phyloP scores from a whole-genome alignment of 176 grass and related monocot species.

The Puccinellia tenuiflora region DNA sequence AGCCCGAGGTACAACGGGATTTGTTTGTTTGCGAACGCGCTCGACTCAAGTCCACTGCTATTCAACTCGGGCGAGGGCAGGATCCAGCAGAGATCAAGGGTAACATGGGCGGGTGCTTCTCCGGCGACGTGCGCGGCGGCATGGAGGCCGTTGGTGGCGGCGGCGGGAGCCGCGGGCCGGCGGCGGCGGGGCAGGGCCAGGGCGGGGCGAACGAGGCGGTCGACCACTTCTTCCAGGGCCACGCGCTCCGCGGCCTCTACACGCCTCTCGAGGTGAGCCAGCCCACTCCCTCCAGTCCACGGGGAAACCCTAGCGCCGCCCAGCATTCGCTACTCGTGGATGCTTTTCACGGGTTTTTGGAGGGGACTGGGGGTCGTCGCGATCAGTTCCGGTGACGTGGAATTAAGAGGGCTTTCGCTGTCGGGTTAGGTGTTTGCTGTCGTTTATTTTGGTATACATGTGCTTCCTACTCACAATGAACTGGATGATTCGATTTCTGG shows the following conservation, averaged over 20 bases:
- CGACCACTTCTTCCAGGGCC: conserved; percentile 56
- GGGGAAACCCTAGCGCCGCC: not conserved
- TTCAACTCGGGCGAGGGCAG: not conserved
- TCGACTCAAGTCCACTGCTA: not conserved
- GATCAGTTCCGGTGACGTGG: not conserved
- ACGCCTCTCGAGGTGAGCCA: conserved; percentile 69
- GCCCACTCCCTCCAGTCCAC: not conserved
- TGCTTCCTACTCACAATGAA: not conserved
- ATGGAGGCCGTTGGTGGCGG: conserved; percentile 62
- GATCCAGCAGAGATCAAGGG: not conserved
- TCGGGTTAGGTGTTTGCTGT: not conserved
- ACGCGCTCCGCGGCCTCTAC: conserved; percentile 69
- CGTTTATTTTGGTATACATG: not conserved
- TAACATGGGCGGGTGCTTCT: conserved; percentile 81
- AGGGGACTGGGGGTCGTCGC: not conserved
- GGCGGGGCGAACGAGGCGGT: conserved; percentile 59
- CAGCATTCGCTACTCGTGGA: not conserved
- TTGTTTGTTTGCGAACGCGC: not conserved
- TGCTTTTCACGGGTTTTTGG: not conserved
- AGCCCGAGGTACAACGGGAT: not conserved
- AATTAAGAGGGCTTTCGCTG: not conserved
- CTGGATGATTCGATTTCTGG: not conserved
- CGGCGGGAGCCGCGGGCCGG: not conserved
- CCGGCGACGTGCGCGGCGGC: conserved; percentile 71
- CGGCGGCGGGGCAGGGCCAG: not conserved